Percentiles rank a stretch among this genome's conserved stretches.
phyloP scores from a whole-genome alignment of 164 flowering plant genomes.

The Chimonanthus praecox region DNA sequence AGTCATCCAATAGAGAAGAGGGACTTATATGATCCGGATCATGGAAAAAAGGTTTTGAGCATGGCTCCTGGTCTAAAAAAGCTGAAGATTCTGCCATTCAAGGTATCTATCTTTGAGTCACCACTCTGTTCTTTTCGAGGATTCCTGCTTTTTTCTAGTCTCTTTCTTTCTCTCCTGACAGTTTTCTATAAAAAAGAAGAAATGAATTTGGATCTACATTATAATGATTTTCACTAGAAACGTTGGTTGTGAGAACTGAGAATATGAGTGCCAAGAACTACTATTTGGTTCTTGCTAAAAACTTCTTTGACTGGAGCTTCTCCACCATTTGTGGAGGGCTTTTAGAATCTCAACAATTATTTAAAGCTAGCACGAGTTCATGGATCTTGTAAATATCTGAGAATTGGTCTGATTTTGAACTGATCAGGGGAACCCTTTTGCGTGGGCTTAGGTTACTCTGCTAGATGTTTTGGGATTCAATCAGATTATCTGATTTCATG shows the following conservation, averaged over 20 bases:
- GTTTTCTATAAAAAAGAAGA: neutral
- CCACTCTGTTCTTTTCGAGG: neutral
- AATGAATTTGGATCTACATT: neutral
- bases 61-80: slow-evolving; percentile 96
- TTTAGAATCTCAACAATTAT: no score
- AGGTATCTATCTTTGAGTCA: slow-evolving; percentile 31
- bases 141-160: neutral
- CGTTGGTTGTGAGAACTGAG: neutral
- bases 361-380: neutral
- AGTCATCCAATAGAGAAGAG: slow-evolving; percentile 91
- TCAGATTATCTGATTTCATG: no score
- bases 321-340: no score
- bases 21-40: slow-evolving; percentile 94
- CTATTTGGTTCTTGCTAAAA: neutral
- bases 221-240: neutral
- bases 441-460: no score
- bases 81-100: slow-evolving; percentile 86
- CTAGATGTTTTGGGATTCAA: no score
- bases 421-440: no score
- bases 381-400: neutral
- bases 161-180: no score
- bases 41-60: slow-evolving; percentile 90
- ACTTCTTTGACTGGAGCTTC: no score
- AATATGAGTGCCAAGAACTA: neutral
- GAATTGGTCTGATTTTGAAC: no score